Conservation (phyloP, 805 yeast genomes). For the Ogataea henricii region DNA sequence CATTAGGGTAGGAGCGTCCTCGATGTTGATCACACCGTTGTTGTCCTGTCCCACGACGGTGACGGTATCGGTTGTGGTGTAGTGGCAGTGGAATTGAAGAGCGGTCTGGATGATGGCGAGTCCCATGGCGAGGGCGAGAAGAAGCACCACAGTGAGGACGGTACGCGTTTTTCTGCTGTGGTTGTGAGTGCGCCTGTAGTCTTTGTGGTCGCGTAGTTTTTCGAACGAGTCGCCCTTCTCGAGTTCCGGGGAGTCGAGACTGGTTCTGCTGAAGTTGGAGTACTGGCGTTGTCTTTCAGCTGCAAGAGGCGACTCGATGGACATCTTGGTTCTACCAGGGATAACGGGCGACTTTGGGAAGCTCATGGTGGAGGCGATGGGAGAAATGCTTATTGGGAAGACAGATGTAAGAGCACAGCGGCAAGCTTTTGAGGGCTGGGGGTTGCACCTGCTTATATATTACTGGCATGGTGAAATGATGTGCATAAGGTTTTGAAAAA, state of each 20-base stretch:
- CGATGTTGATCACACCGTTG: background rate
- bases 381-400: too few relatives aligned
- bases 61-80: background rate
- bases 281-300: constrained; percentile 20
- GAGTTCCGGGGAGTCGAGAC: constrained; percentile 12
- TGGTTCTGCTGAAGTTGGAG: constrained; percentile 6
- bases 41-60: background rate
- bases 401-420: too few relatives aligned
- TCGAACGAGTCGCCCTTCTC: constrained; percentile 9
- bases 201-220: background rate
- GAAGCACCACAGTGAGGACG: constrained; percentile 7
- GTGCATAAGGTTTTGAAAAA: background rate
- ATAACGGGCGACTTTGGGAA: constrained; percentile 14
- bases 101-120: constrained; percentile 10
- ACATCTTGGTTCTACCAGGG: constrained; percentile 11
- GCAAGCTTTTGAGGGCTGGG: background rate
- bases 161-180: constrained; percentile 8
- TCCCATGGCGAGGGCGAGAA: constrained; percentile 11
- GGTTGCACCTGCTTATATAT: constrained; percentile 6
- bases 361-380: constrained; percentile 2
- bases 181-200: constrained; percentile 3
- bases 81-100: constrained; percentile 6
- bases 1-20: constrained; percentile 4
- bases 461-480: background rate
- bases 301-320: constrained; percentile 16